Base-by-base conservation (phyloP, 2,329 filamentous ascomycete genomes). In the Chrysoporthe austroafricana region DNA sequence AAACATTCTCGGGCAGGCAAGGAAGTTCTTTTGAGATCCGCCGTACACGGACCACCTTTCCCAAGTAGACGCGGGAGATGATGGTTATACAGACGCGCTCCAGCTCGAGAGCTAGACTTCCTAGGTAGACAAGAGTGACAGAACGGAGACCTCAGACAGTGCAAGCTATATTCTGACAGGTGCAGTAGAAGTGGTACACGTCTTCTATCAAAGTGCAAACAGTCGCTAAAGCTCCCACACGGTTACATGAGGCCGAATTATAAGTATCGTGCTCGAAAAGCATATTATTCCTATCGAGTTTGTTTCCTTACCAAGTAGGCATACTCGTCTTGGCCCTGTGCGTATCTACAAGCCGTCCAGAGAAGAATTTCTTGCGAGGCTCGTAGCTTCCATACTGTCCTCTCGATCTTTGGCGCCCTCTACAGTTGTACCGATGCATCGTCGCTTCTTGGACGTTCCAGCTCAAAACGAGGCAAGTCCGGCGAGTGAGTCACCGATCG, bases 1-100 rank as follows among this genome's bases (percentile, higher is more conserved):
- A 54, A 61, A 26, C 1, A 39, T 67, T 8, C n/a, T 67, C 18
- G 60, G 61, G 14, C 57, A 60, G 32, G 61, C 65, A 0, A 67
- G 63, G 60, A 67, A 67, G 26, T 60, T 63, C 9, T 58, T 66
- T 43, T 63, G 16, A 52, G 48, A 16, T 2, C 7, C 5, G 4
- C 36, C 1, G 36, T 39, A 39, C 36, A 6, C 36, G 9, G 9
- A 39, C 9, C 36, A 39, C 36, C 26, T 39, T 39, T 39, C 36
- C 6, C 36, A 39, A 39, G 36, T 1, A 39, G 36, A 39, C 4
- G 36, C 1, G 6, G 36, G 36, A 5, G 9, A 39, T 39, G 9
- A 39, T 39, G 9, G 9, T 39, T 9, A 6, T 9, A 6, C 5
- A 39, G 6, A 39, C 6, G 36, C 36, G 1, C 36, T 7, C 9